These are phyloP conservation scores for Przewalskia tangutica DNA, from an alignment of 257 asterid species.

Conservation along the genomic window DNA sequence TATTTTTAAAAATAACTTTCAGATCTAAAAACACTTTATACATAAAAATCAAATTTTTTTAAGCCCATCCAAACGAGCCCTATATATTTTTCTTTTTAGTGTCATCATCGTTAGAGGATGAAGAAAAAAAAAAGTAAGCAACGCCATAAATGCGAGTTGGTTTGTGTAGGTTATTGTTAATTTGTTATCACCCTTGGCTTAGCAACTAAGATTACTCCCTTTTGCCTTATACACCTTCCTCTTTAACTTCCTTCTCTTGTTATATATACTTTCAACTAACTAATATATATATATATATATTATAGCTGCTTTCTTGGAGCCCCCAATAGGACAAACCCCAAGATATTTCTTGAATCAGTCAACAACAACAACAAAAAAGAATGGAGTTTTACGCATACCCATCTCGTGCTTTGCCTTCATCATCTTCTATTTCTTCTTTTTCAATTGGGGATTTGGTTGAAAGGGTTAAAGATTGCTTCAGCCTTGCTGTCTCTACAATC, in stretches of 20 bases:
- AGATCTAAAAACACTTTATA: too few species aligned
- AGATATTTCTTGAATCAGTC: neutral
- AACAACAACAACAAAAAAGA: neutral
- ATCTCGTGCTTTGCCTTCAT: slow-evolving; percentile 48
- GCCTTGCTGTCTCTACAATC: slow-evolving; percentile 59
- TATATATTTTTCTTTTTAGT: too few species aligned
- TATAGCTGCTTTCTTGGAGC: neutral
- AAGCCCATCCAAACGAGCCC: too few species aligned
- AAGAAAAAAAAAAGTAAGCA: neutral
- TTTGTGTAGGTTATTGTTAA: neutral
- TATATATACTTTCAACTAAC: neutral
- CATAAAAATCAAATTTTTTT: too few species aligned
- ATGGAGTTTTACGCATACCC: slow-evolving; percentile 83
- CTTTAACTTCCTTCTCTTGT: too few species aligned
- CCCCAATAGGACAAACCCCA: neutral
- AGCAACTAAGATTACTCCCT: neutral
- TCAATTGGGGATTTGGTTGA: slow-evolving; percentile 37
- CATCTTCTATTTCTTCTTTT: slow-evolving; percentile 39
- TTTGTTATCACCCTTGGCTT: neutral
- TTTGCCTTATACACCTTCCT: too few species aligned
- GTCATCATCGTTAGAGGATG: neutral
- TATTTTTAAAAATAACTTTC: too few species aligned
- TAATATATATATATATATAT: neutral
- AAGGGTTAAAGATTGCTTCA: slow-evolving; percentile 54
- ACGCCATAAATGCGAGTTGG: neutral